Conservation (phyloP, 2,329 filamentous ascomycete species). For the Graphiopsis chlorocephala region DNA sequence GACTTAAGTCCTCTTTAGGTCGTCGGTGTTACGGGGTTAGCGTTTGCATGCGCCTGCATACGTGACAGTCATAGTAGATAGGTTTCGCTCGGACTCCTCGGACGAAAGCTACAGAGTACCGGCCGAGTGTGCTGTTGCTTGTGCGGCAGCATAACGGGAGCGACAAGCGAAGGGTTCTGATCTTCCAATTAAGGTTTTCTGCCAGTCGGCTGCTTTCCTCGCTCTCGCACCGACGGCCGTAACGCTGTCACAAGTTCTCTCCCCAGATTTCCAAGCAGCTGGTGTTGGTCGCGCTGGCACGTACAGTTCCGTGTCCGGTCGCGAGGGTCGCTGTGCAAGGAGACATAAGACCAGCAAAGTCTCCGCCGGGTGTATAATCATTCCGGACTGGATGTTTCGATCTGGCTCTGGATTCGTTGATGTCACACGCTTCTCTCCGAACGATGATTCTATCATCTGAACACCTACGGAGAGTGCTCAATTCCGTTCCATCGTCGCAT, state of each 20-base stretch:
- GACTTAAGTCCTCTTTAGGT: neutral
- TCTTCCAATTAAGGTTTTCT: slow-evolving; percentile 10
- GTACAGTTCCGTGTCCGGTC: slow-evolving; percentile 10
- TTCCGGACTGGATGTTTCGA: neutral
- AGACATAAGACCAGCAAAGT: slow-evolving; percentile 4
- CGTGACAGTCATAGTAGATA: slow-evolving; percentile 5
- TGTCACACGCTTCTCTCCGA: neutral
- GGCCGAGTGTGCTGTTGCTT: slow-evolving; percentile 5
- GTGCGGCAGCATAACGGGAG: slow-evolving; percentile 9
- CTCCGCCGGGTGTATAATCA: neutral
- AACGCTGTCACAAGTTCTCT: neutral
- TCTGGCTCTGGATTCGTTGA: neutral
- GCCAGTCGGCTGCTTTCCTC: slow-evolving; percentile 5
- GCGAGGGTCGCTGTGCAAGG: slow-evolving; percentile 8
- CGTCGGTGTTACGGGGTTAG: slow-evolving; percentile 9
- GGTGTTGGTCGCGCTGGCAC: neutral
- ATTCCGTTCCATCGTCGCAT: neutral
- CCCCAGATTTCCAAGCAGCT: neutral
- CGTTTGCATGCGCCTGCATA: neutral
- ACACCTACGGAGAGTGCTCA: neutral
- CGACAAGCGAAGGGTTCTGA: slow-evolving; percentile 2
- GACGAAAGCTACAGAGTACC: slow-evolving; percentile 3
- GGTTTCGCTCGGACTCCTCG: neutral
- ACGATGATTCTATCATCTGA: neutral
- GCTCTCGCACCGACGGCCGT: slow-evolving; percentile 7